Evolutionary conservation across 2,329 filamentous ascomycete genomes (phyloP), one percentile per base, ranked within the genome.

Genomic region (Chalara sp.): DNA sequence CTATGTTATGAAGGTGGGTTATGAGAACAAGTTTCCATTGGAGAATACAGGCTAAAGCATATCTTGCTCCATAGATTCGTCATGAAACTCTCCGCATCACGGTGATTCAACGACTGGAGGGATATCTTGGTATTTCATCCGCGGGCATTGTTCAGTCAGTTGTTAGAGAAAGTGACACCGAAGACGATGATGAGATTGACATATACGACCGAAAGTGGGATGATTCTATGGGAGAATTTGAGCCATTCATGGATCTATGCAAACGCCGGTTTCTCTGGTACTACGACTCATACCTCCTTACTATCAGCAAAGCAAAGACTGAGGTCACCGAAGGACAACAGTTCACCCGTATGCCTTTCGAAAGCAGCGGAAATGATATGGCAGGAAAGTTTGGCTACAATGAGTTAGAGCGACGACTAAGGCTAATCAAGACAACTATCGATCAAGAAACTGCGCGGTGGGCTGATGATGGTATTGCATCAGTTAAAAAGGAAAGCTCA

Each of bases 211-310:
- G 32, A 32, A 54, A 57, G 7, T 46, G 48, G 10, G 68, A 80
- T 11, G 81, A 86, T 40, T 65, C 68, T 0, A 68, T 63, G 6
- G 63, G 80, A 1, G 76, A 80, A 0, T 95, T 89, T 67, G 87
- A 95, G 58, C 89, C 90, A 0, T 97, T 97, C 71, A 85, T 83
- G 58, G 92, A 97, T 63, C 74, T 96, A 5, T 88, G 86, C 75
- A 97, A 97, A 69, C 83, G 87, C 37, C 83, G 91, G 1, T 96
- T 97, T 65, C 73, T 97, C 11, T 97, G 93, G 93, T 97, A 97
- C 70, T 95, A 88, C 67, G 87, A 95, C 58, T 87, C 87, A 3
- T 97, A 97, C 63, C 72, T 93, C 28, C 72, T 78, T 4, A 78
- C 85, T 1, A 83, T 95, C 47, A 75, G 82, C 37, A 76, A 82